phyloP scores from a whole-genome alignment of 129 eudicot genomes.

The Flaveria linearis region DNA sequence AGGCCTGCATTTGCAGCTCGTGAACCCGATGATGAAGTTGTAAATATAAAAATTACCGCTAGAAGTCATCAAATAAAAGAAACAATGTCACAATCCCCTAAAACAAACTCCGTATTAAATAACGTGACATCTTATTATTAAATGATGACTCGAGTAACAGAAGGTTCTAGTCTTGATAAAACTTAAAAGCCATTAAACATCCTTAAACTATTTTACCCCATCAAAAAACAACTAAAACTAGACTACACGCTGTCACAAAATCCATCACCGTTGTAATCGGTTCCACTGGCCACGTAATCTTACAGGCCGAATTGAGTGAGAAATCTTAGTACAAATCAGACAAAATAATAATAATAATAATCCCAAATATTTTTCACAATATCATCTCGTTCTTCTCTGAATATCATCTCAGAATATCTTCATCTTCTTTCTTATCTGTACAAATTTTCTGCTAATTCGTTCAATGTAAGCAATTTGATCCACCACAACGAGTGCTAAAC shows the following conservation, averaged over 20 bases:
- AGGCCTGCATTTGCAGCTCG: too few relatives aligned
- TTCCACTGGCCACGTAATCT: slow-evolving; percentile 36
- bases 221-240: neutral
- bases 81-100: too few relatives aligned
- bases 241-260: slow-evolving; percentile 3
- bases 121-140: too few relatives aligned
- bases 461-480: slow-evolving; percentile 26
- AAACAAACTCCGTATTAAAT: too few relatives aligned
- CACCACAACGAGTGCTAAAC: neutral
- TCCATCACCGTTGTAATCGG: slow-evolving; percentile 24
- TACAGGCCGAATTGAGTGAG: slow-evolving; percentile 33
- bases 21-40: too few relatives aligned
- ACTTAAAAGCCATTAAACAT: neutral
- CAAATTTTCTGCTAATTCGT: neutral
- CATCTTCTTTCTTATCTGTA: slow-evolving; percentile 23
- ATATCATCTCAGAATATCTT: slow-evolving; percentile 7
- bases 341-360: neutral
- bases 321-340: slow-evolving; percentile 33
- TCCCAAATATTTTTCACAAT: slow-evolving; percentile 12
- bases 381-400: neutral
- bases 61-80: too few relatives aligned
- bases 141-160: too few relatives aligned
- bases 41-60: too few relatives aligned
- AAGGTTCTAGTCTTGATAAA: too few relatives aligned
- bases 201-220: neutral